phyloP scores from a whole-genome alignment of 2,329 filamentous ascomycete species.

The Botrytis sinoallii region DNA sequence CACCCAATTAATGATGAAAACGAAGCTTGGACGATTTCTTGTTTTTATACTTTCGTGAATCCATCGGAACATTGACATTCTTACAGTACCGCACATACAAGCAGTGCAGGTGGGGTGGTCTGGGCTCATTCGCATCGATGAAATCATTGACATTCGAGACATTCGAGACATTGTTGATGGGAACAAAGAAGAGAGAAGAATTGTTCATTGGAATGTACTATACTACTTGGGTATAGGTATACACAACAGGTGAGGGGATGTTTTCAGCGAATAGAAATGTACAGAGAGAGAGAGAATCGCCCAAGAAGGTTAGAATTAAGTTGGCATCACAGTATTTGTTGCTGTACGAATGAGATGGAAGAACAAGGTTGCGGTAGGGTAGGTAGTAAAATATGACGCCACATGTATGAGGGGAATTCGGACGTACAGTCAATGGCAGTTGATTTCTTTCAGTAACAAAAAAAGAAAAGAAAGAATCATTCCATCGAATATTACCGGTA shows the following conservation, averaged over 20 bases:
- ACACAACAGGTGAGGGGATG: not conserved
- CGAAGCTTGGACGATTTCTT: conserved; percentile 1
- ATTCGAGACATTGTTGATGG: not conserved
- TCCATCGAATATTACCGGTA: not conserved
- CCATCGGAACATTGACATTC: not conserved
- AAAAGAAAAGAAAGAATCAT: not conserved
- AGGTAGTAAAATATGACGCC: not conserved
- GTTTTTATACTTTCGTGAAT: not conserved
- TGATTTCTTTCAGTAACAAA: not conserved
- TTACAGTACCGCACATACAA: not conserved
- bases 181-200: not conserved
- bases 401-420: not conserved
- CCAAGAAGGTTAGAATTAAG: not conserved
- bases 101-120: not conserved
- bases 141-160: not conserved
- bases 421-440: not conserved
- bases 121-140: not conserved
- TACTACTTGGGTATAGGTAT: not conserved
- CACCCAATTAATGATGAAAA: not conserved
- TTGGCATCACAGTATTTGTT: not conserved
- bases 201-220: not conserved
- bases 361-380: not conserved
- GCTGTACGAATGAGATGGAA: not conserved
- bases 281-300: not conserved
- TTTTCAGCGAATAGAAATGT: not conserved